Evolutionary conservation across 225 moss, liverwort and hornwort genomes (phyloP).

Genomic region (Physcomitrellopsis africana): DNA sequence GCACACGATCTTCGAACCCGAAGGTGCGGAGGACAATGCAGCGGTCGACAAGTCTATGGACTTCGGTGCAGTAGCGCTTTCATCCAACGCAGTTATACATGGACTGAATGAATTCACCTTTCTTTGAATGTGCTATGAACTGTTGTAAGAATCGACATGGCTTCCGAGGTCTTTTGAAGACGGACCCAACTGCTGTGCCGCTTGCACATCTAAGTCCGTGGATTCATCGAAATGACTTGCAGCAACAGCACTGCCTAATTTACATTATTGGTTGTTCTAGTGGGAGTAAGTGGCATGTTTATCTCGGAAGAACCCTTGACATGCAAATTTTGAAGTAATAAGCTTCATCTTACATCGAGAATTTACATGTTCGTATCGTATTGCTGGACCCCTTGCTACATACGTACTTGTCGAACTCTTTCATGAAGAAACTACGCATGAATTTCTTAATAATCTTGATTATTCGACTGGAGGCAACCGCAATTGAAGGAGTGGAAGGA

Average conservation of each 20-base stretch:
- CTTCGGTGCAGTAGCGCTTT: no score
- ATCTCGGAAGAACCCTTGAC: slow-evolving; percentile 28
- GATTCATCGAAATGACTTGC: slow-evolving; percentile 30
- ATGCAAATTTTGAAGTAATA: slow-evolving; percentile 21
- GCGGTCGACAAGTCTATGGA: no score
- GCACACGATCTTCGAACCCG: no score
- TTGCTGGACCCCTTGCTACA: slow-evolving; percentile 16
- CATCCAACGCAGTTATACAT: slow-evolving; percentile 25
- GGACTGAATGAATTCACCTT: slow-evolving; percentile 27
- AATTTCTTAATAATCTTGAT: slow-evolving; percentile 21
- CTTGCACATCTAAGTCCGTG: slow-evolving; percentile 29
- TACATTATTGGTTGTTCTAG: slow-evolving; percentile 14
- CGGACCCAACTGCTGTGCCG: slow-evolving; percentile 33
- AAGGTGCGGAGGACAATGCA: no score
- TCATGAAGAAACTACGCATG: slow-evolving; percentile 13
- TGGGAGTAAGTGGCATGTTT: slow-evolving; percentile 22
- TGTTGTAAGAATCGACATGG: slow-evolving; percentile 19
- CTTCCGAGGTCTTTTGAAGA: slow-evolving; percentile 27
- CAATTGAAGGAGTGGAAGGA: slow-evolving; percentile 11
- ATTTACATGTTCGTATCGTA: slow-evolving; percentile 34
- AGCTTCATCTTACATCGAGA: slow-evolving; percentile 4
- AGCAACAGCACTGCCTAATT: slow-evolving; percentile 37
- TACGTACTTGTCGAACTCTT: slow-evolving; percentile 25
- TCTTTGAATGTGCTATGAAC: slow-evolving; percentile 28
- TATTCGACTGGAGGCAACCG: slow-evolving; percentile 23